Evolutionary conservation across 108 stramenopile genomes (phyloP).

Genomic region (Aurantiochytrium sp.): DNA sequence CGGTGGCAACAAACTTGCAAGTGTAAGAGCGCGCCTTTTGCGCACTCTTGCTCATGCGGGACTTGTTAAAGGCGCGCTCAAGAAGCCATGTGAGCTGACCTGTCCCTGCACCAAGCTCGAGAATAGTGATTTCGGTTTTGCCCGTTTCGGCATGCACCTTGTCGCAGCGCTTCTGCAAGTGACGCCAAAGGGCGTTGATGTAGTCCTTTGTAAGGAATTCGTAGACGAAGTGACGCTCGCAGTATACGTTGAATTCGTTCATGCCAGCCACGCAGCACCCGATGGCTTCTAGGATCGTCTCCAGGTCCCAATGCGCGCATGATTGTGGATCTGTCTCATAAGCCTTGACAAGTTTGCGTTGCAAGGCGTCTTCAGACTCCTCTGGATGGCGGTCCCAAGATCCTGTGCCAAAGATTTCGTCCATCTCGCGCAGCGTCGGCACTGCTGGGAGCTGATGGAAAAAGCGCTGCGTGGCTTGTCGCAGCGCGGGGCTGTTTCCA

Average conservation of each 20-base stretch:
- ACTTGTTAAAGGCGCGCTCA: background rate
- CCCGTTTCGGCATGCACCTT: background rate
- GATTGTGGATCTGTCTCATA: background rate
- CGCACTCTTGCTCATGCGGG: background rate
- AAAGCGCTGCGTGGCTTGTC: background rate
- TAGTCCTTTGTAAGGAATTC: slow-evolving; percentile 4
- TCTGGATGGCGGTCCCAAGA: background rate
- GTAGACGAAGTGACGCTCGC: slow-evolving; percentile 13
- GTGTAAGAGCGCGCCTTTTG: background rate
- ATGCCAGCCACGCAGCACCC: slow-evolving; percentile 15
- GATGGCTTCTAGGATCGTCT: background rate
- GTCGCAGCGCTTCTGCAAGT: background rate
- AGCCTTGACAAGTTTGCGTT: background rate
- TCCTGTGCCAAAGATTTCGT: background rate
- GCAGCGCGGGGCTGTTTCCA: background rate
- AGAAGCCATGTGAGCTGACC: background rate
- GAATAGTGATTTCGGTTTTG: background rate
- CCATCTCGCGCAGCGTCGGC: slow-evolving; percentile 1
- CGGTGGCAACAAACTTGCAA: background rate
- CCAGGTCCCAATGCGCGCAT: background rate
- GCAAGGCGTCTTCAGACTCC: background rate
- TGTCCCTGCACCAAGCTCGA: background rate
- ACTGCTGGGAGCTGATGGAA: too few species aligned
- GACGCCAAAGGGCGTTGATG: background rate
- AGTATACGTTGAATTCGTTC: background rate